A percentile compares a stretch with the other conserved stretches of the same genome.
Evolutionary conservation across 768 basidiomycete species (phyloP).

Genomic region (Lentinula sp.): DNA sequence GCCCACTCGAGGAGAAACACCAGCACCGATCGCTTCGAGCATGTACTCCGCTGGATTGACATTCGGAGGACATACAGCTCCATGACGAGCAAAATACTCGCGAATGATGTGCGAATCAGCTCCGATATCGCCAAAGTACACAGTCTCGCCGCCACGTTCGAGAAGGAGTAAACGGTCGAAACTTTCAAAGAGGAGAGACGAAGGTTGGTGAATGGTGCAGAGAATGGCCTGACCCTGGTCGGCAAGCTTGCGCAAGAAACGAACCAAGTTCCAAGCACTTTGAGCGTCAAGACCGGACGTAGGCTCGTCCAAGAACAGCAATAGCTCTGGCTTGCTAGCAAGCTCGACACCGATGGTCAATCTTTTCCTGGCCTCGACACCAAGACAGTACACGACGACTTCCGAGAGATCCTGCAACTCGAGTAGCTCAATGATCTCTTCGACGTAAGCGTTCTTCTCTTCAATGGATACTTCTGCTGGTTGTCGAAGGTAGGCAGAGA

Average conservation of each 20-base stretch:
- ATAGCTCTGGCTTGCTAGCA: slow-evolving; percentile 76
- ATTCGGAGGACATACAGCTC: slow-evolving; percentile 67
- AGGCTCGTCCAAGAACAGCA: slow-evolving; percentile 61
- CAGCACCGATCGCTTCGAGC: slow-evolving; percentile 86
- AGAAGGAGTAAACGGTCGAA: slow-evolving; percentile 70
- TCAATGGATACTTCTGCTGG: slow-evolving; percentile 56
- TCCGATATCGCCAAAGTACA: slow-evolving; percentile 93
- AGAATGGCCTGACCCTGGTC: slow-evolving; percentile 85
- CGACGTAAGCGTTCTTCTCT: slow-evolving; percentile 77
- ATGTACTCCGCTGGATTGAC: slow-evolving; percentile 80
- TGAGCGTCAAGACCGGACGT: slow-evolving; percentile 53
- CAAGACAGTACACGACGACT: slow-evolving; percentile 68
- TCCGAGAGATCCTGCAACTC: slow-evolving; percentile 83
- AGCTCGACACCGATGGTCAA: slow-evolving; percentile 90
- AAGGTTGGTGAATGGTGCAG: slow-evolving; percentile 77
- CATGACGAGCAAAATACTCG: slow-evolving; percentile 71
- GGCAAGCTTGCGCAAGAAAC: slow-evolving; percentile 78
- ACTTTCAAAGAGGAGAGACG: slow-evolving; percentile 59
- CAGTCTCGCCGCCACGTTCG: slow-evolving; percentile 79
- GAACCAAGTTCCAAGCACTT: slow-evolving; percentile 77
- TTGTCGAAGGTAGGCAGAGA: slow-evolving; percentile 82
- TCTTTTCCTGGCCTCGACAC: slow-evolving; percentile 71
- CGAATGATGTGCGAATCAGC: slow-evolving; percentile 60
- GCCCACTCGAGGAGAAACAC: slow-evolving; percentile 64
- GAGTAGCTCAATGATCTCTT: slow-evolving; percentile 78